These are phyloP conservation scores for Cryptococcus sp. DNA, from an alignment of 1,284 basidiomycete genomes.

Conservation along the genomic window DNA sequence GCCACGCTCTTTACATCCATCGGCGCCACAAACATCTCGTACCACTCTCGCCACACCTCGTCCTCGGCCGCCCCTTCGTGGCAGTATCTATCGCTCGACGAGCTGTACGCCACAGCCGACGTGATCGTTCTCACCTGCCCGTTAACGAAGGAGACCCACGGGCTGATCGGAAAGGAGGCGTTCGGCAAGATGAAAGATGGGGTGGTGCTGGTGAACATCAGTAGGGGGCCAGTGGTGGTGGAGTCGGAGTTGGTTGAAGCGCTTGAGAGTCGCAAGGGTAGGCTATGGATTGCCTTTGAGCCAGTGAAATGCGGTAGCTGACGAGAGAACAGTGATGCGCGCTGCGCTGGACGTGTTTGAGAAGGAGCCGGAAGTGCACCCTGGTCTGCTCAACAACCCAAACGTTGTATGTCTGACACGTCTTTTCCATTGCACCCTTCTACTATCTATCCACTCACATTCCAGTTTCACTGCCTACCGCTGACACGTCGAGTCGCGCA, in stretches of 20 bases:
- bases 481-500: not conserved
- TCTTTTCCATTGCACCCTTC: not conserved
- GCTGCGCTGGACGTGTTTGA: slow-evolving; percentile 36
- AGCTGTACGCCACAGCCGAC: slow-evolving; percentile 22
- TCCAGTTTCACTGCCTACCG: not conserved
- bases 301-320: too few relatives aligned
- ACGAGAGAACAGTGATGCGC: slow-evolving; percentile 17
- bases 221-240: slow-evolving; percentile 21
- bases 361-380: slow-evolving; percentile 30
- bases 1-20: slow-evolving; percentile 19
- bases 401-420: slow-evolving; percentile 24
- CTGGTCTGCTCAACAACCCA: slow-evolving; percentile 20
- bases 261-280: slow-evolving; percentile 29
- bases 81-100: slow-evolving; percentile 14
- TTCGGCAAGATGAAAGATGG: slow-evolving; percentile 26
- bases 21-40: slow-evolving; percentile 19
- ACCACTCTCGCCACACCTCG: slow-evolving; percentile 16
- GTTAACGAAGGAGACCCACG: slow-evolving; percentile 20
- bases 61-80: slow-evolving; percentile 4
- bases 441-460: not conserved
- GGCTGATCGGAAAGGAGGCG: slow-evolving; percentile 14
- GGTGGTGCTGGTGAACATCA: slow-evolving; percentile 29
- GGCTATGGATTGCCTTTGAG: not conserved
- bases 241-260: slow-evolving; percentile 29
- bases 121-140: slow-evolving; percentile 29